Percentiles rank a stretch among this genome's conserved stretches.
These are phyloP conservation scores for Leccinum fibrillosum DNA, from an alignment of 768 basidiomycete species.

Conservation along the genomic window DNA sequence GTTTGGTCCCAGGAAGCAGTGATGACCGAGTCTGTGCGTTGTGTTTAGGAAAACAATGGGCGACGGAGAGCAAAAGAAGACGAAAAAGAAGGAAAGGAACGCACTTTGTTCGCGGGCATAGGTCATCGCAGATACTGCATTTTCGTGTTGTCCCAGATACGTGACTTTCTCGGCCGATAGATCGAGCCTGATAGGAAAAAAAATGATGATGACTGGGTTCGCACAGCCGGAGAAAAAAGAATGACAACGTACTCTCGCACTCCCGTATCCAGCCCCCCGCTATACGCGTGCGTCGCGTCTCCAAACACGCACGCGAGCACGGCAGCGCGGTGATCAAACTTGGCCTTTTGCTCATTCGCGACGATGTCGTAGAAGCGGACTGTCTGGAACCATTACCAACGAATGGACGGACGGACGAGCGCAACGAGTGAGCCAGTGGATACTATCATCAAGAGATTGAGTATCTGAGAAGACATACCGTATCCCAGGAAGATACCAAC, in stretches of 20 bases:
- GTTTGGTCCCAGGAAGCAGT: slow-evolving; percentile 94
- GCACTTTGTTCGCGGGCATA: slow-evolving; percentile 68
- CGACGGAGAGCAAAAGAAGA: not conserved
- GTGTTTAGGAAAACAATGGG: not conserved
- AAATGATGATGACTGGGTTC: not conserved
- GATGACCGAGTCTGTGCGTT: slow-evolving; percentile 59
- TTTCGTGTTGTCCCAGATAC: slow-evolving; percentile 77
- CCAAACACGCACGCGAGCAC: slow-evolving; percentile 80
- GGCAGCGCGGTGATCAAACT: slow-evolving; percentile 86
- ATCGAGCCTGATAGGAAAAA: slow-evolving; percentile 50
- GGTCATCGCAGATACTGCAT: slow-evolving; percentile 75
- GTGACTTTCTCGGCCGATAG: slow-evolving; percentile 67
- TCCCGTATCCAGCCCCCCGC: slow-evolving; percentile 83
- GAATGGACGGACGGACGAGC: not conserved
- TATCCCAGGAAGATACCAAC: slow-evolving; percentile 89
- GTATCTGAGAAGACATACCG: slow-evolving; percentile 36
- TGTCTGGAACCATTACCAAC: slow-evolving; percentile 46
- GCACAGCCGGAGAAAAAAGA: too few species aligned
- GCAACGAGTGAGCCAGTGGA: not conserved
- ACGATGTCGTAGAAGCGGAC: slow-evolving; percentile 53
- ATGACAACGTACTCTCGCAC: slow-evolving; percentile 60
- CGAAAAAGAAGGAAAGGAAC: not conserved
- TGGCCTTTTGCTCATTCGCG: slow-evolving; percentile 66
- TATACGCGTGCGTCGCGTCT: slow-evolving; percentile 67
- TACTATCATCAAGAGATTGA: slow-evolving; percentile 17